phyloP scores from a whole-genome alignment of 495 filamentous ascomycete species.

The Penicillium antarcticum region DNA sequence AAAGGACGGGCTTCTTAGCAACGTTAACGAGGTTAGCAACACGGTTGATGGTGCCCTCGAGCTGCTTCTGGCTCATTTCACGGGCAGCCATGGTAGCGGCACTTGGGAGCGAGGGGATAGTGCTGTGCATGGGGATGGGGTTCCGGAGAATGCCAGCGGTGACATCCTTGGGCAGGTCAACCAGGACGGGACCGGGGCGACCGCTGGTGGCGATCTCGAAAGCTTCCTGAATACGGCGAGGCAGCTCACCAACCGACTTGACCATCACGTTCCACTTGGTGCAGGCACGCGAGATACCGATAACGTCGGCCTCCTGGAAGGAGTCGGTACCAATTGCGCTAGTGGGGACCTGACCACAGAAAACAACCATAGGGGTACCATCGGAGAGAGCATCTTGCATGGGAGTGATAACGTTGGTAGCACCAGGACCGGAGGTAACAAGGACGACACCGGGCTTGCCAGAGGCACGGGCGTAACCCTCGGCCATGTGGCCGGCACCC shows the following conservation, averaged over 20 bases:
- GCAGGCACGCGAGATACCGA: conserved; percentile 59
- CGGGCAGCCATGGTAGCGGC: conserved; percentile 56
- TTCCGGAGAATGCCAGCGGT: conserved; percentile 49
- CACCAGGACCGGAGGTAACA: conserved; percentile 64
- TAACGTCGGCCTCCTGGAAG: conserved; percentile 63
- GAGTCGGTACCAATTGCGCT: conserved; percentile 57
- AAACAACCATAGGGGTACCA: conserved; percentile 62
- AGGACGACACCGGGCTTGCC: conserved; percentile 62
- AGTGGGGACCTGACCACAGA: conserved; percentile 59
- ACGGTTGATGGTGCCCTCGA: conserved; percentile 46
- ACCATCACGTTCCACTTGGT: conserved; percentile 68
- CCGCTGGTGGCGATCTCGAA: conserved; percentile 62
- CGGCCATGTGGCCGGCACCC: conserved; percentile 64
- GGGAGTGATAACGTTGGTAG: conserved; percentile 60
- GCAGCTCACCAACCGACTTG: conserved; percentile 57
- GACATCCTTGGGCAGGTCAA: conserved; percentile 61
- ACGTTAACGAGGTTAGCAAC: conserved; percentile 54
- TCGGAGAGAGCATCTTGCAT: conserved; percentile 63
- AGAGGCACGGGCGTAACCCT: conserved; percentile 61
- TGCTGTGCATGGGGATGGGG: conserved; percentile 54
- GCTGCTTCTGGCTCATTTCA: conserved; percentile 44
- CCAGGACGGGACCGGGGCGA: conserved; percentile 59
- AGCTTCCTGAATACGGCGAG: conserved; percentile 57
- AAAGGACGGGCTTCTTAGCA: conserved; percentile 59
- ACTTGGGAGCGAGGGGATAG: conserved; percentile 53